Conservation (phyloP, 495 filamentous ascomycete genomes). For the Xylaria curta region DNA sequence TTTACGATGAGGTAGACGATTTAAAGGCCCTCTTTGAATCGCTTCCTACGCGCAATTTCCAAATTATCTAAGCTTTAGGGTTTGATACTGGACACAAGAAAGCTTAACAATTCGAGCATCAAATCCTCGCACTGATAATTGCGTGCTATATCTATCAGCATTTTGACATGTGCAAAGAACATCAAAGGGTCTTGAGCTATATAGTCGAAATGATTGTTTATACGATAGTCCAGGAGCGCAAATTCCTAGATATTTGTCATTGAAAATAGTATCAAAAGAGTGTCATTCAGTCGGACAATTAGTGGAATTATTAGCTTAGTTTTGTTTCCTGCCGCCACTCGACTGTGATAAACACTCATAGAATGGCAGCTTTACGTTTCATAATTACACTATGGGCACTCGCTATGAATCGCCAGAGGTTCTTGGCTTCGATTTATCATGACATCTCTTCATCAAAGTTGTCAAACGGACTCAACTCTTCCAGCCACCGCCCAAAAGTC, state of each 20-base stretch:
- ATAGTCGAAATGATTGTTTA: not conserved
- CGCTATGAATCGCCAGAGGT: not conserved
- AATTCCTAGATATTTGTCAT: not conserved
- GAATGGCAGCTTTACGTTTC: not conserved
- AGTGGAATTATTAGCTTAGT: not conserved
- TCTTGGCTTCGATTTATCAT: not conserved
- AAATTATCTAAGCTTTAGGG: too few species aligned
- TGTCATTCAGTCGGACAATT: not conserved
- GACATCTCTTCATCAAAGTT: not conserved
- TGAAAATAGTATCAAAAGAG: too few species aligned
- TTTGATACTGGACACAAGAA: too few species aligned
- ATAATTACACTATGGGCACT: not conserved
- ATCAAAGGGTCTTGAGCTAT: not conserved
- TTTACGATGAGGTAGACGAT: too few species aligned
- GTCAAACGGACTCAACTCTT: slow-evolving; percentile 47
- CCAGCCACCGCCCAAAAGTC: slow-evolving; percentile 52
- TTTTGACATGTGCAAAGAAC: too few species aligned
- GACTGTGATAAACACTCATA: not conserved
- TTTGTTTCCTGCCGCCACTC: not conserved
- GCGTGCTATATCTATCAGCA: too few species aligned
- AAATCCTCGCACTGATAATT: too few species aligned
- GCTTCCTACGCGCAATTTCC: too few species aligned
- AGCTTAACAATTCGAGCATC: too few species aligned
- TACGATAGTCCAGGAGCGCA: not conserved
- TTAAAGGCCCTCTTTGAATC: too few species aligned